A percentile compares a stretch with the other conserved stretches of the same genome.
phyloP scores from a whole-genome alignment of 2,329 filamentous ascomycete genomes.

The Talaromyces sp. region DNA sequence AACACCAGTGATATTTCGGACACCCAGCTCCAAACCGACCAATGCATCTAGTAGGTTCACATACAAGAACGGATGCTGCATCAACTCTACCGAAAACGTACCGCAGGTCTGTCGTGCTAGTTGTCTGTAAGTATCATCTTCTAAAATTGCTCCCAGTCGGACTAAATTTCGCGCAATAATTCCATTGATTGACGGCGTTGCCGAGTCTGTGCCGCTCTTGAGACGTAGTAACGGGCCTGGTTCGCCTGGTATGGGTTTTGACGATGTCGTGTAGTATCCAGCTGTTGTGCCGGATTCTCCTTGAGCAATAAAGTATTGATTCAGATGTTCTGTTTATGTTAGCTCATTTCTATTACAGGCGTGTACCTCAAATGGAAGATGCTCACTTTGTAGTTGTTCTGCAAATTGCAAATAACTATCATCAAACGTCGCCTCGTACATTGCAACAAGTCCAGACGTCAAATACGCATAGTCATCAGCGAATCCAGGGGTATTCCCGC shows the following conservation, averaged over 20 bases:
- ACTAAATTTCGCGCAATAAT: slow-evolving; percentile 85
- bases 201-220: slow-evolving; percentile 93
- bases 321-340: slow-evolving; percentile 60
- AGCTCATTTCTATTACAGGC: neutral
- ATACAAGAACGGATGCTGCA: slow-evolving; percentile 92
- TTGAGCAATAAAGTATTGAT: slow-evolving; percentile 71
- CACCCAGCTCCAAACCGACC: slow-evolving; percentile 70
- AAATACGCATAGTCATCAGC: slow-evolving; percentile 94
- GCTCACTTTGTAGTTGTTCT: slow-evolving; percentile 69
- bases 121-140: slow-evolving; percentile 60
- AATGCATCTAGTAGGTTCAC: slow-evolving; percentile 73
- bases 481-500: slow-evolving; percentile 68
- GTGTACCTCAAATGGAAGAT: neutral
- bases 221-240: slow-evolving; percentile 66
- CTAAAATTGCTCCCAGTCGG: slow-evolving; percentile 67
- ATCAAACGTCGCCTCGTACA: slow-evolving; percentile 80
- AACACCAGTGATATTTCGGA: slow-evolving; percentile 57
- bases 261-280: slow-evolving; percentile 43
- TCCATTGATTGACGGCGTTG: slow-evolving; percentile 85
- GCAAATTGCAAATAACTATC: slow-evolving; percentile 75
- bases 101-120: slow-evolving; percentile 71
- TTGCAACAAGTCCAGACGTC: slow-evolving; percentile 73
- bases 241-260: slow-evolving; percentile 58
- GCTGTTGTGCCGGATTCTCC: slow-evolving; percentile 34
- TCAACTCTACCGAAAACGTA: slow-evolving; percentile 85